phyloP scores from a whole-genome alignment of 345 rosid genomes.

The Acer campestre region DNA sequence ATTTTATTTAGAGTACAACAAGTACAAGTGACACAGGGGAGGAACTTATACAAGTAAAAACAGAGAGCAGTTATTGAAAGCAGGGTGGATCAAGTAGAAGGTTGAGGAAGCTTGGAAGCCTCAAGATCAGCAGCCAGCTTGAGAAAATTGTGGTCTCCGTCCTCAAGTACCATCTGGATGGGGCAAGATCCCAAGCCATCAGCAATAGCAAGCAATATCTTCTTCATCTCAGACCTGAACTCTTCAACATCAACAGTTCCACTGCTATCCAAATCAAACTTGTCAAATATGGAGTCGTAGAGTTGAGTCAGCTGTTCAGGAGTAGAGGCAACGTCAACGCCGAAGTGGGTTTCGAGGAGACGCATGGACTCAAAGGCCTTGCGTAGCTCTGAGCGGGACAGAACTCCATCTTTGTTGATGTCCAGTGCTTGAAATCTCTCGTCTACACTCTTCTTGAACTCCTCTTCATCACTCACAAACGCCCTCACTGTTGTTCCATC shows the following conservation, averaged over 20 bases:
- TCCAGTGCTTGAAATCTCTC: constrained; percentile 52
- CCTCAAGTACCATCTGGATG: constrained; percentile 70
- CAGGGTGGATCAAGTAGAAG: constrained; percentile 4
- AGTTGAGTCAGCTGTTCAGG: constrained; percentile 55
- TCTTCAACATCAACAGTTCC: constrained; percentile 56
- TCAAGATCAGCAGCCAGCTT: constrained; percentile 79
- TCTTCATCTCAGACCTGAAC: constrained; percentile 66
- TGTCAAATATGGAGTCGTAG: constrained; percentile 69
- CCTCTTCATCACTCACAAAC: constrained; percentile 53
- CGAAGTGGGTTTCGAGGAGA: constrained; percentile 63
- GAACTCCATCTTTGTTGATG: constrained; percentile 68
- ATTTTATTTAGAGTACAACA: not conserved
- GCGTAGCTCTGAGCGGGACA: constrained; percentile 62
- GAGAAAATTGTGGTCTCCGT: constrained; percentile 49
- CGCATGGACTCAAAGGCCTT: constrained; percentile 70
- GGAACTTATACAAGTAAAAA: not conserved
- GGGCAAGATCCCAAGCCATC: constrained; percentile 71
- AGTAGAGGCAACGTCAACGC: constrained; percentile 52
- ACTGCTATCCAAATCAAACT: constrained; percentile 59
- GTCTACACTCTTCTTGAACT: constrained; percentile 52
- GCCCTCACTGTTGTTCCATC: constrained; percentile 73
- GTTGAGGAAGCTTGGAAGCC: constrained; percentile 46
- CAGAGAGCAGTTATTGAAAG: not conserved
- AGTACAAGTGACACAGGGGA: not conserved
- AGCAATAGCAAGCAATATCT: constrained; percentile 72